Base-by-base conservation (phyloP, 2,329 filamentous ascomycete species). In the Sporothrix humicola region DNA sequence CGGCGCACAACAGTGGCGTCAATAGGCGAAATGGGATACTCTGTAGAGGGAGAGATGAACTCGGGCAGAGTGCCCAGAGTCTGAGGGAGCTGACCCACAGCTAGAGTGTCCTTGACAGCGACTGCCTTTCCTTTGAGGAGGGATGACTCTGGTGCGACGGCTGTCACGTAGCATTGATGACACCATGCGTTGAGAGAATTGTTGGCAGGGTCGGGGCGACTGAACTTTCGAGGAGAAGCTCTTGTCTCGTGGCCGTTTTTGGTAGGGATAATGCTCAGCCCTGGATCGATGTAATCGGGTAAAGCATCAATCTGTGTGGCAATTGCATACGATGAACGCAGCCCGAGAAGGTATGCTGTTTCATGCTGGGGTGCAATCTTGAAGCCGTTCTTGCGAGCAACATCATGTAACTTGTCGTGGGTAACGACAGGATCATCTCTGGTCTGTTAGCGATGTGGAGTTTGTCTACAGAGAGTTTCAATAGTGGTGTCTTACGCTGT, bases 91-190 rank as follows among this genome's bases (percentile, higher is more conserved):
- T 92, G 93, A 12, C 88, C 87, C 12, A 95, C 81, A 78, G 94
- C 89, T 54, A 92, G 87, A 78, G 94, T 92, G 77, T 95, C 92
- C 81, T 95, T 95, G 66, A 94, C 86, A 0, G 88, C 91, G 1
- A 93, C 87, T 0, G 92, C 91, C 0, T 94, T 86, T 12, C 92
- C 93, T 76, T 93, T 91, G 0, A 95, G 82, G 0, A 88, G 88
- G 2, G 20, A 31, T 0, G 65, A 26, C 10, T 48, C 56, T 15
- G 75, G 75, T 2, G 2, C 10, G 42, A 69, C n/a, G 74, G 75
- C 74, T 10, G 69, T 71, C 61, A 82, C 72, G 42, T 79, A 74
- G 48, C 79, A 81, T 58, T 76, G 54, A 72, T 81, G 79, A 26
- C 79, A 80, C 81, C 81, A 82, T 0, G 79, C 81, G 68, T 82